Evolutionary conservation across 352 stramenopile genomes (phyloP).

Genomic region (Globisporangium parvum): DNA sequence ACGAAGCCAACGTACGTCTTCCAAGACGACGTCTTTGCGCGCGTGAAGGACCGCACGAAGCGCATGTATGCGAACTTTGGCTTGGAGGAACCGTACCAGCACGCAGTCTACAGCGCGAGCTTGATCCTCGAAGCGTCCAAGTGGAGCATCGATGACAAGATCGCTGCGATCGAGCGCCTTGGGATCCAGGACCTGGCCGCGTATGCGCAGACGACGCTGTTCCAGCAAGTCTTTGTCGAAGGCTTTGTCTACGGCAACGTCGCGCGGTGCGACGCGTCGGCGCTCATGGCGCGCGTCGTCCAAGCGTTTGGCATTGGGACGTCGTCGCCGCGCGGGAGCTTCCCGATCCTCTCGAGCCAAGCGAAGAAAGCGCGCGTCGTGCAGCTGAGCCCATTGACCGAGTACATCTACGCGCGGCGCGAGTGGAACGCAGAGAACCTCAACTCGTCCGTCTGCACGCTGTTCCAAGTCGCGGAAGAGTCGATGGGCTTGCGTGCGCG

Average conservation of each 20-base stretch:
- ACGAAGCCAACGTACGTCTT: constrained; percentile 42
- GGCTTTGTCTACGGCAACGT: constrained; percentile 46
- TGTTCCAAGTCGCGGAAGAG: constrained; percentile 47
- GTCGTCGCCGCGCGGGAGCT: constrained; percentile 14
- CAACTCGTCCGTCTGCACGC: constrained; percentile 45
- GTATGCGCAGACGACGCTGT: constrained; percentile 27
- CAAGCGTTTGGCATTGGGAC: constrained; percentile 30
- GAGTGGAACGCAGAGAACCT: constrained; percentile 38
- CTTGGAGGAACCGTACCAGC: constrained; percentile 39
- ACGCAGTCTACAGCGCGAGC: constrained; percentile 29
- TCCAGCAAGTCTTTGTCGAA: constrained; percentile 33
- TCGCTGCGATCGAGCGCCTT: constrained; percentile 38
- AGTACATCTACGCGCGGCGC: constrained; percentile 54
- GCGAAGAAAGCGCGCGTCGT: constrained; percentile 14
- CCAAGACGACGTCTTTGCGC: constrained; percentile 33
- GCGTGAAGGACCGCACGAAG: constrained; percentile 29
- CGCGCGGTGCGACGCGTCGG: background rate
- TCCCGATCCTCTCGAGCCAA: constrained; percentile 26
- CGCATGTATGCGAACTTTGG: constrained; percentile 47
- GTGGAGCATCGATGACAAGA: constrained; percentile 32
- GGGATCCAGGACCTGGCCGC: constrained; percentile 39
- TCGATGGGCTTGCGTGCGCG: constrained; percentile 31
- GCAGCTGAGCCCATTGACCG: constrained; percentile 33
- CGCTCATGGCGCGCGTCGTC: constrained; percentile 44
- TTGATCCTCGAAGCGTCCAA: constrained; percentile 25